Evolutionary conservation across 2,329 filamentous ascomycete species (phyloP).

Genomic region (Nectriaceae sp.): DNA sequence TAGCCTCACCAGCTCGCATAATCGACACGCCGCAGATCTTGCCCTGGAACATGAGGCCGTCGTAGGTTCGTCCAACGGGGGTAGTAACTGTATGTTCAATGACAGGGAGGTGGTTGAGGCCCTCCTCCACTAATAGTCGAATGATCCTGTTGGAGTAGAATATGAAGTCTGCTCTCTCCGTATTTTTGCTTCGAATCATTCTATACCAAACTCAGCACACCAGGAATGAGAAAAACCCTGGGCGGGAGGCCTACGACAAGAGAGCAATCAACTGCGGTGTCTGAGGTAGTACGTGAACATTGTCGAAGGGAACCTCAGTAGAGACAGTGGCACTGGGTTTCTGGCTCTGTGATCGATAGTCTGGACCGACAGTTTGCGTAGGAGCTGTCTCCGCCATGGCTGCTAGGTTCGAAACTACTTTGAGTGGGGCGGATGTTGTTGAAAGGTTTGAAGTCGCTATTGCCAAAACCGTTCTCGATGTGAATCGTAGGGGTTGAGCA

Average conservation of each 20-base stretch:
- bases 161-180: conserved; percentile 93
- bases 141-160: conserved; percentile 99
- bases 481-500: no score
- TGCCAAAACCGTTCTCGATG: no score
- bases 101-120: conserved; percentile 92
- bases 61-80: conserved; percentile 84
- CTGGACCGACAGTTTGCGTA: conserved; percentile 73
- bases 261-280: conserved; percentile 96
- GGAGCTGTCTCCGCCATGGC: conserved; percentile 31
- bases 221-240: conserved; percentile 13
- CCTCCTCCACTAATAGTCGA: conserved; percentile 92
- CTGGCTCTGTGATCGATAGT: conserved; percentile 73
- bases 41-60: conserved; percentile 91
- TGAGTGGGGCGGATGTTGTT: conserved; percentile 9
- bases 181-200: conserved; percentile 92
- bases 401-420: no score
- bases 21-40: conserved; percentile 99
- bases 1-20: conserved; percentile 96
- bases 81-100: conserved; percentile 88
- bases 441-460: conserved; percentile 5
- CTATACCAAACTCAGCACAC: conserved; percentile 49
- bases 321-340: conserved; percentile 91
- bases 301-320: conserved; percentile 75
- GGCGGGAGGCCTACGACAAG: conserved; percentile 74
- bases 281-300: conserved; percentile 87